Conservation (phyloP, 768 basidiomycete genomes). For the Holtermanniella nyarrowii region DNA sequence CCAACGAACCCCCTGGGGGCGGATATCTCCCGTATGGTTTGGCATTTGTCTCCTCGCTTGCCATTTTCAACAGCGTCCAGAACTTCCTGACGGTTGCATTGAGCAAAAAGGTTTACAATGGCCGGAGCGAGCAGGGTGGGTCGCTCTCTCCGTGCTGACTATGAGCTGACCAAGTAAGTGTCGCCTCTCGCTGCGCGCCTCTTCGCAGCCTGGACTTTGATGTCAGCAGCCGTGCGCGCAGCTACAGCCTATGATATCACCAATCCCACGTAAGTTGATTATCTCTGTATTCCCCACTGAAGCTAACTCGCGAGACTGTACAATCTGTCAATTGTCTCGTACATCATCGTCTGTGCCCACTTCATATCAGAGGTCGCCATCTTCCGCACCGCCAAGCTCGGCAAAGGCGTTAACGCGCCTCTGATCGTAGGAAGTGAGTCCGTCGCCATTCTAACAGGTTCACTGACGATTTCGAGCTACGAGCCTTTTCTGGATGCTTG, state of each 20-base stretch:
- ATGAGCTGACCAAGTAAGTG: constrained; percentile 47
- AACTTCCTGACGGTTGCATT: constrained; percentile 68
- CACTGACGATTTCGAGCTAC: neutral
- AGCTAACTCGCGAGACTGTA: constrained; percentile 55
- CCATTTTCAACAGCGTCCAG: constrained; percentile 73
- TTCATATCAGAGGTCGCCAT: constrained; percentile 77
- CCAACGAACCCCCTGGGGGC: constrained; percentile 40
- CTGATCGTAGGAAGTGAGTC: constrained; percentile 75
- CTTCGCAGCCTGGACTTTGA: constrained; percentile 84
- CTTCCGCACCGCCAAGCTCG: constrained; percentile 62
- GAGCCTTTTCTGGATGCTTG: constrained; percentile 8
- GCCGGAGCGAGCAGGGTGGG: constrained; percentile 42
- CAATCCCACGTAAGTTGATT: constrained; percentile 58
- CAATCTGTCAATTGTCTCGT: constrained; percentile 76
- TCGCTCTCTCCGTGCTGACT: constrained; percentile 1
- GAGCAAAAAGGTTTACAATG: constrained; percentile 65
- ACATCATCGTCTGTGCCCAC: constrained; percentile 81
- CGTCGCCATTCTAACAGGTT: neutral
- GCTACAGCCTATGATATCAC: constrained; percentile 86
- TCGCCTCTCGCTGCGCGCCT: constrained; percentile 77
- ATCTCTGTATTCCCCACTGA: neutral
- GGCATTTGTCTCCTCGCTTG: constrained; percentile 63
- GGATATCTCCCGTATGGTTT: constrained; percentile 84
- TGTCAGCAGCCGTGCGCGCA: constrained; percentile 66
- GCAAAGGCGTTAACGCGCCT: constrained; percentile 56